Evolutionary conservation across 2,329 filamentous ascomycete species (phyloP), one percentile per base, ranked within the genome.

Genomic region (Aspergillus puulaauensis): DNA sequence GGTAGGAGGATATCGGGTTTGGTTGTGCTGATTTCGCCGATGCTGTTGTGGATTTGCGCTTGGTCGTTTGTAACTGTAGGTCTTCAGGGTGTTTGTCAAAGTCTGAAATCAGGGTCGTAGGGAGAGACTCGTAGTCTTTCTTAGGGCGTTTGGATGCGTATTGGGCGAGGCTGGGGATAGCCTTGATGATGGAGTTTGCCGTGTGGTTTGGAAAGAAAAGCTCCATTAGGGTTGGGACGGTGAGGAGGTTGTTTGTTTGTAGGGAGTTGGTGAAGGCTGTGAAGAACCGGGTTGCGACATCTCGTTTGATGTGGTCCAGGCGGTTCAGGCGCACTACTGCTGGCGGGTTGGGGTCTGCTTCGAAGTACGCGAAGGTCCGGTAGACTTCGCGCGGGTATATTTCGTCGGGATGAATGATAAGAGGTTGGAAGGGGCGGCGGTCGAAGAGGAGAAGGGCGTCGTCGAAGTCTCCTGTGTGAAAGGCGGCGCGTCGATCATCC

Each of bases 391-490:
- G 77, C 1, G 90, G 91, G 70, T 81, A 90, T 66, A 91, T 88
- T 63, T 96, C 92, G 1, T 81, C 67, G 0, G 73, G 52, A 4
- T 77, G 59, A 3, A 84, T 82, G 23, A 77, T 72, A 15, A 96
- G 77, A 0, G 91, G 89, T 66, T 96, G 90, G 66, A 85, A 86
- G 2, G 79, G 75, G 15, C 92, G 86, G 1, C 83, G 80, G 71
- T 96, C 91, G 85, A 87, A 93, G 24, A 79, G 66, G 3, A 93
- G 72, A 1, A 81, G 65, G 0, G 85, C 82, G 1, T 71, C 81
- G 77, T 50, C 75, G 70, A 65, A 82, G 78, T 62, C 65, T 12
- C 63, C 64, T 2, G 60, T 63, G 7, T 54, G 47, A 15, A 59
- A 46, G 21, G 62, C 55, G 15, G 82, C 63, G 61, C 83, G 82